These are phyloP conservation scores for Leccinum barrowsii DNA, from an alignment of 768 basidiomycete genomes.

Conservation along the genomic window DNA sequence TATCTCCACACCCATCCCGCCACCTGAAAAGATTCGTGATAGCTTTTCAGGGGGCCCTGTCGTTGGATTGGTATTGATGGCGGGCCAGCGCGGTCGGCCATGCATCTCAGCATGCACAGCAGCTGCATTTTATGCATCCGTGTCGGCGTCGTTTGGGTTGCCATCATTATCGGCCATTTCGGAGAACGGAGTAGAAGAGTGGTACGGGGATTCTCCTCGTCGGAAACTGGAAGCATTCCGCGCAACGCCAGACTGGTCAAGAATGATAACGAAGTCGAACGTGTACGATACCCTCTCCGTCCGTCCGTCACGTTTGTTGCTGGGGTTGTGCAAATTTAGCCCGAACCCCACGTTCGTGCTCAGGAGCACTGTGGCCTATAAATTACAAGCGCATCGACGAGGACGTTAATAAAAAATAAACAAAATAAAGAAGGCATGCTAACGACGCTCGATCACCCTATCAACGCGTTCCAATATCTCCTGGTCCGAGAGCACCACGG, in stretches of 20 bases:
- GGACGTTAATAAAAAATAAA: no score
- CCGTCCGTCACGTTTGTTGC: slow-evolving; percentile 28
- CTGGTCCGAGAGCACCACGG: slow-evolving; percentile 16
- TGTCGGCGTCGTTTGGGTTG: slow-evolving; percentile 76
- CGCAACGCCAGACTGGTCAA: slow-evolving; percentile 33
- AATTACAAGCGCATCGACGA: not conserved
- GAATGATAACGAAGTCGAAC: slow-evolving; percentile 31
- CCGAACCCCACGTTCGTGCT: slow-evolving; percentile 32
- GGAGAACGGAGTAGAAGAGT: slow-evolving; percentile 36
- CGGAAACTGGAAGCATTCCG: slow-evolving; percentile 52
- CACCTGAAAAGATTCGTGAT: no score
- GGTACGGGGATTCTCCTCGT: slow-evolving; percentile 64
- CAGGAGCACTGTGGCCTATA: slow-evolving; percentile 29
- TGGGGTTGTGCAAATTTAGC: slow-evolving; percentile 69
- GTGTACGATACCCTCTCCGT: slow-evolving; percentile 19
- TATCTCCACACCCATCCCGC: no score
- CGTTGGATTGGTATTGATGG: no score
- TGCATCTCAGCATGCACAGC: slow-evolving; percentile 17
- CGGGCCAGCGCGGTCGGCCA: not conserved
- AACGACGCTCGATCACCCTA: not conserved
- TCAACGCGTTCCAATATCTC: slow-evolving; percentile 5
- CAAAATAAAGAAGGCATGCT: not conserved
- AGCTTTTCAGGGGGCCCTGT: no score
- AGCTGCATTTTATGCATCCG: slow-evolving; percentile 73
- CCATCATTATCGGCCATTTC: slow-evolving; percentile 43